Conservation (phyloP, 441 rosid species). For the Gossypium davidsonii region DNA sequence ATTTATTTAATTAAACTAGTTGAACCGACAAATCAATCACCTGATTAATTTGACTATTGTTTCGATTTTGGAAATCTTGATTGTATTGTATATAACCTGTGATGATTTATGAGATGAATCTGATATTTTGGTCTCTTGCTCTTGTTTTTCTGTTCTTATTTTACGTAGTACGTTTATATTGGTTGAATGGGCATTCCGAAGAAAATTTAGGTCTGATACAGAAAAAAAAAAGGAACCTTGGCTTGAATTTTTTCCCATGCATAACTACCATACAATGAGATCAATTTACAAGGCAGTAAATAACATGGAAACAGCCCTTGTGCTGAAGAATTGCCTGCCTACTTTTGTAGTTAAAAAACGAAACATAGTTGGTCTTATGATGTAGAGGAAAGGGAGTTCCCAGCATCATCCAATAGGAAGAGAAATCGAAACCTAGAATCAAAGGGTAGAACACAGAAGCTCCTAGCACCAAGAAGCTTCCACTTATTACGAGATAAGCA, state of each 20-base stretch:
- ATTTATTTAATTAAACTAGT: too few relatives aligned
- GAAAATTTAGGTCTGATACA: background rate
- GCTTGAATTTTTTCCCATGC: background rate
- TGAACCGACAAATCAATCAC: too few relatives aligned
- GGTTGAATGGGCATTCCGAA: background rate
- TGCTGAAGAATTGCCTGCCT: conserved; percentile 1
- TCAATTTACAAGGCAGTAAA: background rate
- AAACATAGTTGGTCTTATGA: background rate
- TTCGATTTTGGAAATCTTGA: too few relatives aligned
- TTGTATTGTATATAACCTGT: too few relatives aligned
- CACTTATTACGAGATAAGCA: conserved; percentile 39
- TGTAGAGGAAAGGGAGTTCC: background rate
- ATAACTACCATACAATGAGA: background rate
- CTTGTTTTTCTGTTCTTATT: too few relatives aligned
- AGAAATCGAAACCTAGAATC: conserved; percentile 61
- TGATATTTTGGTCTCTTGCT: too few relatives aligned
- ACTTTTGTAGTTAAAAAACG: background rate
- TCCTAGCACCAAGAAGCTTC: conserved; percentile 41
- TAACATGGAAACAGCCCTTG: background rate
- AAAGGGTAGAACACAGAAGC: conserved; percentile 44
- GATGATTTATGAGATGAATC: too few relatives aligned
- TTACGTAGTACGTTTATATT: too few relatives aligned
- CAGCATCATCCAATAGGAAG: conserved; percentile 29
- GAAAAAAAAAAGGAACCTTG: background rate
- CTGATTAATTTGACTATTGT: too few relatives aligned